These are phyloP conservation scores for Moelleriella libera DNA, from an alignment of 2,329 filamentous ascomycete species.

Conservation along the genomic window DNA sequence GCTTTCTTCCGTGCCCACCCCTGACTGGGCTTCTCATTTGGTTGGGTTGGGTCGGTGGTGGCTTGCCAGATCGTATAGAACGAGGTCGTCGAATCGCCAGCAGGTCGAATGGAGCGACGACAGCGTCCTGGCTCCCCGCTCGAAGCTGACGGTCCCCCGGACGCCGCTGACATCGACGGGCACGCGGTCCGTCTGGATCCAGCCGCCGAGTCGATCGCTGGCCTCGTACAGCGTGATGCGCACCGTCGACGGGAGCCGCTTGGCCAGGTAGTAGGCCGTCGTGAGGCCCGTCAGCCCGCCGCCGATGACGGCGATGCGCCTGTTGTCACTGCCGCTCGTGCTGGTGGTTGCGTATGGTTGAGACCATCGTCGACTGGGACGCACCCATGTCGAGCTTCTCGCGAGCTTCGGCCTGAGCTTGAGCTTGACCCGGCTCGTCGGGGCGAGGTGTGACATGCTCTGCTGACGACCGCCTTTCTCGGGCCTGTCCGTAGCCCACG, in stretches of 20 bases:
- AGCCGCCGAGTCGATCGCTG: slow-evolving; percentile 59
- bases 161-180: slow-evolving; percentile 41
- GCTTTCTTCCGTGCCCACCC: too few species aligned
- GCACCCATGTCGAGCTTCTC: too few species aligned
- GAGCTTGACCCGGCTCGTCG: too few species aligned
- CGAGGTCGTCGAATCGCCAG: slow-evolving; percentile 41
- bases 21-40: too few species aligned
- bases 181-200: slow-evolving; percentile 57
- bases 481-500: too few species aligned
- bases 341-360: slow-evolving; percentile 4
- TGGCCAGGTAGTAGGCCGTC: slow-evolving; percentile 62
- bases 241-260: slow-evolving; percentile 45
- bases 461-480: too few species aligned
- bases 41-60: neutral
- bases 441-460: too few species aligned
- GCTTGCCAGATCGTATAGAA: slow-evolving; percentile 58
- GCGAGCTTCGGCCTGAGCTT: too few species aligned
- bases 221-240: slow-evolving; percentile 75
- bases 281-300: slow-evolving; percentile 74
- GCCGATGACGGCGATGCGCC: slow-evolving; percentile 54
- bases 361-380: neutral
- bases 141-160: slow-evolving; percentile 51
- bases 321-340: slow-evolving; percentile 8
- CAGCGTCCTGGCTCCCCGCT: slow-evolving; percentile 71
- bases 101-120: slow-evolving; percentile 31